Percentiles rank a stretch among this genome's conserved stretches.
These are phyloP conservation scores for Fraxinus americana DNA, from an alignment of 257 asterid genomes.

Conservation along the genomic window DNA sequence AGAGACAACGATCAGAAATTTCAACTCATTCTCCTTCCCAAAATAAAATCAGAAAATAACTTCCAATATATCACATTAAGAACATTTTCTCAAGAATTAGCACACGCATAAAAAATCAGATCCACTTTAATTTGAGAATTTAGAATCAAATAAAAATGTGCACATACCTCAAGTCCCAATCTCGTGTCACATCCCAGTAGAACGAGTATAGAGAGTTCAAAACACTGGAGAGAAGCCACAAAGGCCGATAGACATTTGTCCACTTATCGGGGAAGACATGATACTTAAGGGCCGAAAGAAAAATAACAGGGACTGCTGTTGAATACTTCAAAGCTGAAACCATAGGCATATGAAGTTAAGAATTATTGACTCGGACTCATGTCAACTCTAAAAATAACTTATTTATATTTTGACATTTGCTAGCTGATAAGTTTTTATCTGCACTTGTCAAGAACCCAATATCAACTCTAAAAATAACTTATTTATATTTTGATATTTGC, in stretches of 20 bases:
- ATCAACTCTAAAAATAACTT: no score
- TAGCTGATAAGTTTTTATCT: neutral
- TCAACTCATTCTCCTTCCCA: neutral
- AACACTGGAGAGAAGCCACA: conserved; percentile 90
- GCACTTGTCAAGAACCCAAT: neutral
- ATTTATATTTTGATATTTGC: neutral
- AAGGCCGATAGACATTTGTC: conserved; percentile 76
- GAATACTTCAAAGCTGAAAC: conserved; percentile 94
- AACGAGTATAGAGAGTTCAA: conserved; percentile 87
- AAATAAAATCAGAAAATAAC: neutral
- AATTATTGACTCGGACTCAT: conserved; percentile 4
- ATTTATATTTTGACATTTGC: neutral
- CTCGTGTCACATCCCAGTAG: conserved; percentile 94
- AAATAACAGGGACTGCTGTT: conserved; percentile 92
- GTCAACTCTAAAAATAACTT: conserved; percentile 8
- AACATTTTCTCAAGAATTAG: neutral
- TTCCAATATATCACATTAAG: neutral
- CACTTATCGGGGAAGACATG: conserved; percentile 84
- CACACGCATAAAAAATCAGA: no score
- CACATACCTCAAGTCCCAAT: conserved; percentile 94
- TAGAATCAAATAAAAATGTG: neutral
- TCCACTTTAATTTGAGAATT: neutral
- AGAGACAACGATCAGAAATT: neutral
- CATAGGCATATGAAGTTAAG: conserved; percentile 27
- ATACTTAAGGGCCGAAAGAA: conserved; percentile 92